Conservation (phyloP, 345 rosid genomes). For the Salix purpurea region DNA sequence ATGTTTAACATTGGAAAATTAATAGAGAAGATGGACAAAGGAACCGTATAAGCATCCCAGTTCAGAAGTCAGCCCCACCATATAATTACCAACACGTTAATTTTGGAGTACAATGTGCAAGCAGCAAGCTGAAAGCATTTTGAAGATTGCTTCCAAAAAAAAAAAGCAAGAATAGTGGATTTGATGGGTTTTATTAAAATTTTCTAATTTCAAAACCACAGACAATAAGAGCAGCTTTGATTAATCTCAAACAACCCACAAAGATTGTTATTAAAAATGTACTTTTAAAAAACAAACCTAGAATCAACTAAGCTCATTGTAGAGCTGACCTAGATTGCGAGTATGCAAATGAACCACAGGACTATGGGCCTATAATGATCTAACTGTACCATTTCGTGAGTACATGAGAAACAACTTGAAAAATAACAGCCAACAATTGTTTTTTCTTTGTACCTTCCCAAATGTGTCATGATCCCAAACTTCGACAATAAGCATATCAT, state of each 20-base stretch:
- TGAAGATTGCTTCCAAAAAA: neutral
- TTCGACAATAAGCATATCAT: slow-evolving; percentile 92
- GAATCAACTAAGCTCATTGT: neutral
- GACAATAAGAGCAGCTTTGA: neutral
- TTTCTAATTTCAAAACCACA: neutral
- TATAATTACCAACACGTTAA: neutral
- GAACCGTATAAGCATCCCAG: neutral
- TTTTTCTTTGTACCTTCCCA: slow-evolving; percentile 70
- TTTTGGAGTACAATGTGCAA: neutral
- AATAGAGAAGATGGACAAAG: neutral
- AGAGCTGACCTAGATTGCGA: neutral
- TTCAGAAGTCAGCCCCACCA: neutral
- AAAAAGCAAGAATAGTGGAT: neutral
- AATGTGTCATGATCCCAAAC: slow-evolving; percentile 96
- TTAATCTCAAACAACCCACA: neutral
- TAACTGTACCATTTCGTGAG: neutral
- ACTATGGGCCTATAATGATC: neutral
- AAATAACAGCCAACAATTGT: neutral
- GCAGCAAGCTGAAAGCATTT: neutral
- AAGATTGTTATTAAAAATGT: neutral
- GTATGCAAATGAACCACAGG: neutral
- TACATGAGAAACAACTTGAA: neutral
- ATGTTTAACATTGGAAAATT: neutral
- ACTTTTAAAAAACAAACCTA: neutral
- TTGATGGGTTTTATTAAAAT: neutral